Evolutionary conservation across 441 rosid genomes (phyloP), one percentile per base, ranked within the genome.

Genomic region (Pelargonium citronellum): DNA sequence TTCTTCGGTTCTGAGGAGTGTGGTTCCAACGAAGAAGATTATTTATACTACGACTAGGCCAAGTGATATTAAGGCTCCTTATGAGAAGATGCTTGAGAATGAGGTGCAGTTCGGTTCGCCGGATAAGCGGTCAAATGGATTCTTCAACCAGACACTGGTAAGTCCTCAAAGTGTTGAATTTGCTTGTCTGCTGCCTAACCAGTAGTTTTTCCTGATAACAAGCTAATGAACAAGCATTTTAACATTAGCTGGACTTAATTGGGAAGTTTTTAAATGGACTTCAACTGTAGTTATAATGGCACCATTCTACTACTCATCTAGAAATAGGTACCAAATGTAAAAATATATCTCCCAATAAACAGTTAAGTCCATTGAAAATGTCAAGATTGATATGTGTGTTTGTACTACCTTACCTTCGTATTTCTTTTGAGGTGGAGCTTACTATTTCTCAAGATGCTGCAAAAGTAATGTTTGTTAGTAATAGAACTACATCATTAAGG

Each of bases 61-160:
- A 0, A 73, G 49, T 3, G 99, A 95, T 75, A 91, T 95, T 49
- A 95, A 90, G 83, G 79, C 99, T 57, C 99, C 99, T 0, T 95
- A 95, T 30, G 99, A 90, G 85, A 91, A 91, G 76, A 95, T 95
- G 99, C 86, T 95, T 4, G 97, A 84, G 79, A 91, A 95, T 82
- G 80, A 86, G 68, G 99, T 95, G 43, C 91, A 89, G 70, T 95
- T 95, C 5, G 97, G 99, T 3, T 95, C 99, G 10, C 99, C 99
- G 0, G 97, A 95, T 81, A 92, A 88, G 80, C 79, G 95, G 39
- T 85, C 97, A 22, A 95, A 96, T 47, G 95, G 98, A 8, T 87
- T 90, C 66, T 85, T 92, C 43, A 91, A 90, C 80, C 87, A 96
- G 1, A 97, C 89, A 39, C 77, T 92, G 91, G 99, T 95, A 79